Percentiles rank a stretch among this genome's conserved stretches.
These are phyloP conservation scores for Penicillium glabrum DNA, from an alignment of 2,329 filamentous ascomycete genomes.

Conservation along the genomic window DNA sequence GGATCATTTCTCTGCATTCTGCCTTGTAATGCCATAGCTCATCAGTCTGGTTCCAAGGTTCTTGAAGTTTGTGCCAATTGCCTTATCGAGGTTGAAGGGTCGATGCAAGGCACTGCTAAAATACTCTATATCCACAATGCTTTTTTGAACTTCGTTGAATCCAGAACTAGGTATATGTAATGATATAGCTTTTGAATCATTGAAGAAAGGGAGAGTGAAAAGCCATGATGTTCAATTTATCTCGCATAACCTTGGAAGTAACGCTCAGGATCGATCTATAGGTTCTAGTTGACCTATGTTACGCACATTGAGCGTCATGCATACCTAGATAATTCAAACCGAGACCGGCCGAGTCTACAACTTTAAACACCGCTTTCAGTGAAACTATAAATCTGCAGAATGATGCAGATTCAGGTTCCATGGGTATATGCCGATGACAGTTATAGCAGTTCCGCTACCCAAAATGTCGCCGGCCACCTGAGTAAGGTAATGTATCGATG, in stretches of 20 bases:
- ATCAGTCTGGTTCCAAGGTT: neutral
- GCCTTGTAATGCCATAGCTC: neutral
- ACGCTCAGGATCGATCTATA: neutral
- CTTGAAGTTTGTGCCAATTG: neutral
- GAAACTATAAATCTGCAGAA: neutral
- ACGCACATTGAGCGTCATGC: neutral
- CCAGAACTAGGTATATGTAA: no score
- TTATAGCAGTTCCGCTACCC: neutral
- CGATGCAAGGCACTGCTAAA: neutral
- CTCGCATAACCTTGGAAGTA: no score
- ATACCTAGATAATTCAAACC: neutral
- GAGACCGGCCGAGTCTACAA: neutral
- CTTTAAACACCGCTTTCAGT: neutral
- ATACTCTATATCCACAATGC: no score
- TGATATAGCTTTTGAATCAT: no score
- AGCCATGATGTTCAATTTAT: no score
- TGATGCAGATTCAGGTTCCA: neutral
- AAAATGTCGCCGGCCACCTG: neutral
- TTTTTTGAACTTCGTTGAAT: neutral
- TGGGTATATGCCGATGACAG: neutral
- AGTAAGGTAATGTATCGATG: neutral
- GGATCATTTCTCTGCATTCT: neutral
- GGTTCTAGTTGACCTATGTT: neutral
- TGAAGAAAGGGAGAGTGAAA: no score
- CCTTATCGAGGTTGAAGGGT: neutral